phyloP scores from a whole-genome alignment of 306 rosid species.

The Begonia fuchsioides region DNA sequence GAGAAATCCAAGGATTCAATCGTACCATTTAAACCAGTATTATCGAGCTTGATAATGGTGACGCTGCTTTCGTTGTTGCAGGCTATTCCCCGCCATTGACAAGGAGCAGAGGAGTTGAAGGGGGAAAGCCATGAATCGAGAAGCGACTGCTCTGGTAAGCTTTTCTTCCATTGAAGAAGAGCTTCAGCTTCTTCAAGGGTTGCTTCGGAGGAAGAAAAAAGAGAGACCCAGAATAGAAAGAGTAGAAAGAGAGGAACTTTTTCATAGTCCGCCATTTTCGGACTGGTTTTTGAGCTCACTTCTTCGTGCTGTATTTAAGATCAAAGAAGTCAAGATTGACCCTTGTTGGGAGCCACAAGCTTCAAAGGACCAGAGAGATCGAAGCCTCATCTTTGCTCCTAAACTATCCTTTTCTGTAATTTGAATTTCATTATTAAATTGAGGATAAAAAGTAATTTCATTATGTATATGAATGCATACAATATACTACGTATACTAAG shows the following conservation, averaged over 20 bases:
- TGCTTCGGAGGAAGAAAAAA: not conserved
- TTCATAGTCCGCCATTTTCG: not conserved
- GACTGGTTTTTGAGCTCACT: not conserved
- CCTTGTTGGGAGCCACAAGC: no score
- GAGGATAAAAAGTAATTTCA: no score
- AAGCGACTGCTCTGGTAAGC: constrained; percentile 27
- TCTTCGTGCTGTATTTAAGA: not conserved
- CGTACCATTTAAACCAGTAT: constrained; percentile 32
- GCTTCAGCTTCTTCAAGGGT: constrained; percentile 24
- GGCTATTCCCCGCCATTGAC: constrained; percentile 39
- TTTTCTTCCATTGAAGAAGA: constrained; percentile 33
- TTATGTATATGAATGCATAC: no score
- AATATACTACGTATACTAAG: no score
- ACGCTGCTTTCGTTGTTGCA: constrained; percentile 26
- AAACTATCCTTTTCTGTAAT: no score
- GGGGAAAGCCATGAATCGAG: constrained; percentile 24
- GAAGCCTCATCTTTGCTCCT: no score
- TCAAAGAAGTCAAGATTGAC: not conserved
- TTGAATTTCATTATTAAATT: no score
- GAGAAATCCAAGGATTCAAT: constrained; percentile 32
- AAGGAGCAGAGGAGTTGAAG: constrained; percentile 18
- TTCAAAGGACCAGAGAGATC: no score
- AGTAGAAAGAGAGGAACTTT: not conserved
- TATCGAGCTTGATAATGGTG: constrained; percentile 21
- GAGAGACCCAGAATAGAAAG: not conserved